These are phyloP conservation scores for Microcyclosporella mali DNA, from an alignment of 2,329 filamentous ascomycete species.

Conservation along the genomic window DNA sequence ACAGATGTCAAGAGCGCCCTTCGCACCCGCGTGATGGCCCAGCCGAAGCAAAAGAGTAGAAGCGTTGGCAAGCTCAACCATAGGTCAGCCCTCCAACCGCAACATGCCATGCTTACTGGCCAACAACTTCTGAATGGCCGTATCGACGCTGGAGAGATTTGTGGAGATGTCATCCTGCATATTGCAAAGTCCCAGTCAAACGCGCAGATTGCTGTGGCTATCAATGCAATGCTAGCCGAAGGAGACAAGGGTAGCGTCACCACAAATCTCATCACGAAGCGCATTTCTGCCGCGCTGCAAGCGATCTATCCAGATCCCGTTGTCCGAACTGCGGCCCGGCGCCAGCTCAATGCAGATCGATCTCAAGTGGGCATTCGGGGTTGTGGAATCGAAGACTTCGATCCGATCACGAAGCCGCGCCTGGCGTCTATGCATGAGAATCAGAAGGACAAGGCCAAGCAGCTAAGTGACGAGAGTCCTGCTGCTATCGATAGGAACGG, in stretches of 20 bases:
- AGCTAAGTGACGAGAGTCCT: too few species aligned
- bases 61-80: not conserved
- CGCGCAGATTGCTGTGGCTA: not conserved
- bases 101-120: not conserved
- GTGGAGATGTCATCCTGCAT: constrained; percentile 1
- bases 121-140: not conserved
- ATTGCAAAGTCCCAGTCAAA: not conserved
- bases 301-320: too few species aligned
- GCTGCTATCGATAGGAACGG: too few species aligned
- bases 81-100: too few species aligned
- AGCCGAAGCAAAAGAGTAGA: not conserved
- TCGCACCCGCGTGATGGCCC: not conserved
- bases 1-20: not conserved
- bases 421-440: too few species aligned
- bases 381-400: too few species aligned
- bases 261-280: not conserved
- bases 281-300: not conserved
- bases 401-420: too few species aligned
- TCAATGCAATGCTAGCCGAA: not conserved
- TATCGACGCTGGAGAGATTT: constrained; percentile 1
- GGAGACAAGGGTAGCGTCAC: not conserved
- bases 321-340: too few species aligned
- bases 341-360: too few species aligned
- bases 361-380: too few species aligned
- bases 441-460: too few species aligned